Percentiles rank a stretch among this genome's conserved stretches.
phyloP scores from a whole-genome alignment of 768 basidiomycete genomes.

The Suillus weaverae region DNA sequence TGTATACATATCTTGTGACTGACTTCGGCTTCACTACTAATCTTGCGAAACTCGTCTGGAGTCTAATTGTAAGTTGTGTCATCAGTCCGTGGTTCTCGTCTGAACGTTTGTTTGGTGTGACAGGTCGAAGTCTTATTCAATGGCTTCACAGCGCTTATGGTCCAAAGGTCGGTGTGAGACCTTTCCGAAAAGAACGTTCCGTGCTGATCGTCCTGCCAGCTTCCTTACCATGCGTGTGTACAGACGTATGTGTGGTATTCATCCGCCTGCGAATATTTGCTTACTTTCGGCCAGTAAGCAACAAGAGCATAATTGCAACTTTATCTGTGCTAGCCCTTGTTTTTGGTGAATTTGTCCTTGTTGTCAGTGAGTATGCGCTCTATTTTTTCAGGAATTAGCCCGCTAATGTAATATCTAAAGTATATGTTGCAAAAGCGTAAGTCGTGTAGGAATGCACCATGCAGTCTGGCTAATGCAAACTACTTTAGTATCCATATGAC shows the following conservation, averaged over 20 bases:
- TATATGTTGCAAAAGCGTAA: constrained; percentile 37
- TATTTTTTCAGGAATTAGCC: background rate
- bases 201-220: constrained; percentile 19
- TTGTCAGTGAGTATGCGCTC: constrained; percentile 15
- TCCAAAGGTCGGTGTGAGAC: constrained; percentile 34
- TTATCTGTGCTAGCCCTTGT: constrained; percentile 36
- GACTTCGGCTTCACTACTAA: constrained; percentile 33
- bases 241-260: constrained; percentile 39
- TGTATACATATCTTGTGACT: constrained; percentile 49
- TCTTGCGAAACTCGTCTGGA: constrained; percentile 42
- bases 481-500: constrained; percentile 33
- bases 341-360: constrained; percentile 36
- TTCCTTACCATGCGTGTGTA: constrained; percentile 54
- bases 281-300: constrained; percentile 43
- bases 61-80: constrained; percentile 18
- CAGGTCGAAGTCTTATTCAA: constrained; percentile 53
- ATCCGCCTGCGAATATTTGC: background rate
- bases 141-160: constrained; percentile 47
- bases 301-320: constrained; percentile 40
- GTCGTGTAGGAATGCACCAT: constrained; percentile 11
- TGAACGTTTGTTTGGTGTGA: constrained; percentile 9
- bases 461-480: constrained; percentile 6
- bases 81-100: background rate
- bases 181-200: background rate
- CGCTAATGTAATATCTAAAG: constrained; percentile 25